Conservation (phyloP, 805 yeast species). For the Nakazawaea wickerhamii region DNA sequence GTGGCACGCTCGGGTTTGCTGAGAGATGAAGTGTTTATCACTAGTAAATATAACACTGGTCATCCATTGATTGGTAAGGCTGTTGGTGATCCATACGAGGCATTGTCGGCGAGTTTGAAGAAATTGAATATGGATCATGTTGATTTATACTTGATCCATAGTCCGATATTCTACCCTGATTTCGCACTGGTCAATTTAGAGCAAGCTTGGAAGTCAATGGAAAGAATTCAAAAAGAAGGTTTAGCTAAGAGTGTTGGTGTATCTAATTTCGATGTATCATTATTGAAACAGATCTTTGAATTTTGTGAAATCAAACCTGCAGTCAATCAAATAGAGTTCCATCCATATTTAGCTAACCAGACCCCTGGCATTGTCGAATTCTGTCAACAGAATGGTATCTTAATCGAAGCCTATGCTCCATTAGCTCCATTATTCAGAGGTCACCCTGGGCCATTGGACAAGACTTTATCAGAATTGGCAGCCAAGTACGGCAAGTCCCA, state of each 20-base stretch:
- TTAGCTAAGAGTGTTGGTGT: slow-evolving; percentile 55
- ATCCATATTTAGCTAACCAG: slow-evolving; percentile 58
- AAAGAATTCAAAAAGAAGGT: slow-evolving; percentile 45
- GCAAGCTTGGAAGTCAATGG: slow-evolving; percentile 45
- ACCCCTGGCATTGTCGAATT: slow-evolving; percentile 43
- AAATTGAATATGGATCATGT: slow-evolving; percentile 38
- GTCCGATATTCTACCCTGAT: slow-evolving; percentile 31
- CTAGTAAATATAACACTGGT: slow-evolving; percentile 45
- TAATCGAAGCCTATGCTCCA: slow-evolving; percentile 42
- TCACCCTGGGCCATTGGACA: slow-evolving; percentile 25
- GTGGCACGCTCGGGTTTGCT: slow-evolving; percentile 32
- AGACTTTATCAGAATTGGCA: slow-evolving; percentile 26
- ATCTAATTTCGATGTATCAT: slow-evolving; percentile 48
- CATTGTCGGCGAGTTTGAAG: slow-evolving; percentile 33
- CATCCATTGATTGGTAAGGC: slow-evolving; percentile 17
- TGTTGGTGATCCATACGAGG: slow-evolving; percentile 33
- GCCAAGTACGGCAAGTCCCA: slow-evolving; percentile 32
- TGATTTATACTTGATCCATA: slow-evolving; percentile 48
- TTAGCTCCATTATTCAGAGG: slow-evolving; percentile 37
- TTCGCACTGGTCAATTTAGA: slow-evolving; percentile 31
- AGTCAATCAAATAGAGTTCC: slow-evolving; percentile 62
- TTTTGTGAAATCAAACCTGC: slow-evolving; percentile 39
- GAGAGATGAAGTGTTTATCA: slow-evolving; percentile 46
- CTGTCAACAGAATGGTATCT: slow-evolving; percentile 28
- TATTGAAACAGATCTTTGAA: slow-evolving; percentile 37